Conservation (phyloP, 2,329 filamentous ascomycete genomes). For the Cladosporium oxysporum region DNA sequence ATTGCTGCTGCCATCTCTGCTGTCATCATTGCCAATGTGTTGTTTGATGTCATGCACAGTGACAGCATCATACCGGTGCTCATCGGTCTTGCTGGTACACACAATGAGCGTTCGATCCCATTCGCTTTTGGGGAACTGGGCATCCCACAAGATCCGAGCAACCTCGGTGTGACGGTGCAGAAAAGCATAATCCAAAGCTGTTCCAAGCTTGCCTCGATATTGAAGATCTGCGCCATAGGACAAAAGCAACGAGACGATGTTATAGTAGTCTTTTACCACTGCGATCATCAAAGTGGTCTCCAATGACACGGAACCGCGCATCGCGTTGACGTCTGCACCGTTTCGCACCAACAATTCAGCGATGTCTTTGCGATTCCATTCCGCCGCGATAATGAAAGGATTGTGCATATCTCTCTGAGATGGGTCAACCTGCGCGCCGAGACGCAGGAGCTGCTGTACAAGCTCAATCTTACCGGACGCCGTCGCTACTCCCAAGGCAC, state of each 20-base stretch:
- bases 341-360: background rate
- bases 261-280: no score
- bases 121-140: background rate
- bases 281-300: no score
- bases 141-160: background rate
- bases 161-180: background rate
- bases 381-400: background rate
- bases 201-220: background rate
- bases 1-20: no score
- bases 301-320: no score
- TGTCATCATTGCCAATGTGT: no score
- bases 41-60: no score
- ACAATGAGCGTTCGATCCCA: no score
- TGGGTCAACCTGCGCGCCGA: background rate
- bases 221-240: background rate
- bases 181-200: background rate
- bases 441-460: background rate
- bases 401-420: background rate
- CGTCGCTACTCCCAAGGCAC: background rate
- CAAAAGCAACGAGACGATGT: background rate
- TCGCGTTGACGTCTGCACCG: background rate
- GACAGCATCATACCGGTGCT: no score
- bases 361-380: background rate
- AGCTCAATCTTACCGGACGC: background rate
- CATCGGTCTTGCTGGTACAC: no score